Evolutionary conservation across 1,284 basidiomycete genomes (phyloP).

Genomic region (Garcileccinum viscosum): DNA sequence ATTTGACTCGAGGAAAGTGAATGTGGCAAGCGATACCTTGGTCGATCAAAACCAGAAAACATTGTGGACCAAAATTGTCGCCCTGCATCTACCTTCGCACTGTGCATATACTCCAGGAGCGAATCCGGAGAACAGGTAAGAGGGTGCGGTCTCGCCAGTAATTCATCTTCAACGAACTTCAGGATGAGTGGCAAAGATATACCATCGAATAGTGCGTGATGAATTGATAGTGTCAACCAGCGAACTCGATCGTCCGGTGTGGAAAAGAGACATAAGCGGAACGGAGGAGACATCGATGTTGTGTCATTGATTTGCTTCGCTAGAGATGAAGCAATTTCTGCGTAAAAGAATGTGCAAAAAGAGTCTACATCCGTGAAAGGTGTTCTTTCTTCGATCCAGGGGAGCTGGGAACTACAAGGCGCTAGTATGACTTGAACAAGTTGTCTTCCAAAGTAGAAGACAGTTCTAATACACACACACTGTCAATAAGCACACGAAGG

Average conservation of each 20-base stretch:
- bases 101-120: constrained; percentile 43
- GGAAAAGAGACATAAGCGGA: constrained; percentile 43
- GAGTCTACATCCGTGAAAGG: constrained; percentile 16
- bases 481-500: constrained; percentile 5
- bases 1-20: constrained; percentile 20
- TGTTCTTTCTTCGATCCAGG: constrained; percentile 36
- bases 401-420: constrained; percentile 27
- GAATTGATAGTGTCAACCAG: constrained; percentile 49
- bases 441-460: constrained; percentile 49
- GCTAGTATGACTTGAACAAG: constrained; percentile 51
- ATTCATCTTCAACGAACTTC: constrained; percentile 45
- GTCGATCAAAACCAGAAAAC: constrained; percentile 45
- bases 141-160: constrained; percentile 28
- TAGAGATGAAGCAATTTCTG: constrained; percentile 36
- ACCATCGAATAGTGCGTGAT: constrained; percentile 56
- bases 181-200: constrained; percentile 50
- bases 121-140: constrained; percentile 31
- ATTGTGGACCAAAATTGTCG: constrained; percentile 45
- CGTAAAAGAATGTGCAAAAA: constrained; percentile 43
- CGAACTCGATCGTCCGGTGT: constrained; percentile 8
- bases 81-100: constrained; percentile 38
- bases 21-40: constrained; percentile 25
- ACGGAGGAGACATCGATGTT: constrained; percentile 43
- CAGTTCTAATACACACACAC: constrained; percentile 41
- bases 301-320: constrained; percentile 45